phyloP scores from a whole-genome alignment of 1,284 basidiomycete species.

The Cystobasidiaceae sp. region DNA sequence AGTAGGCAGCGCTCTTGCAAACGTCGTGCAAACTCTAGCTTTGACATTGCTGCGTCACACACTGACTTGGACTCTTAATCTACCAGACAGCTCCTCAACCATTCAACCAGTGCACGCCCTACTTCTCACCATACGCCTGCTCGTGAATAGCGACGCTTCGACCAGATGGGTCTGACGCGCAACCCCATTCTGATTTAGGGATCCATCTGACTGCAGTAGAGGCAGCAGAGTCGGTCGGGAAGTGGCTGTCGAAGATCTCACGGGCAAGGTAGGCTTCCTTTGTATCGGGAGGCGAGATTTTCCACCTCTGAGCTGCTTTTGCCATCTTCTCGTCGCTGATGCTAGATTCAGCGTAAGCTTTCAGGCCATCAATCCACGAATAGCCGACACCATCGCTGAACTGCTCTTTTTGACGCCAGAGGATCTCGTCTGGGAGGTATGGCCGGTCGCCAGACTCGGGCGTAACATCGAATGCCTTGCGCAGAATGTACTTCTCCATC shows the following conservation, averaged over 20 bases:
- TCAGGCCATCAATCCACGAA: conserved; percentile 99
- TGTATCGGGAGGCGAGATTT: conserved; percentile 80
- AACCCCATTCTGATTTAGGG: conserved; percentile 94
- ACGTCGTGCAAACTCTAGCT: too few relatives aligned
- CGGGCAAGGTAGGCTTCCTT: conserved; percentile 97
- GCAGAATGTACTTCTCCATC: conserved; percentile 98
- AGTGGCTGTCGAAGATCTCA: conserved; percentile 83
- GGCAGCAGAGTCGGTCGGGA: conserved; percentile 80
- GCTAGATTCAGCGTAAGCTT: conserved; percentile 69
- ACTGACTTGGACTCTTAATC: neutral
- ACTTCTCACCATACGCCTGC: conserved; percentile 62
- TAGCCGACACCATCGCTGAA: conserved; percentile 99
- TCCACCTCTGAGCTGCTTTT: conserved; percentile 69
- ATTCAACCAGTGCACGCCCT: neutral
- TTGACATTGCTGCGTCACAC: too few relatives aligned
- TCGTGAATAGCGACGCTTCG: conserved; percentile 93
- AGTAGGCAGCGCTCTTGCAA: too few relatives aligned
- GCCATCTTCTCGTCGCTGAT: conserved; percentile 80
- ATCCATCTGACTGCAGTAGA: conserved; percentile 80
- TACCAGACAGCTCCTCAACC: neutral
- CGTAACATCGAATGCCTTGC: conserved; percentile 87
- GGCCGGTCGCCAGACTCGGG: conserved; percentile 80
- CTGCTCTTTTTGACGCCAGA: conserved; percentile 99
- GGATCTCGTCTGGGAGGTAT: conserved; percentile 87
- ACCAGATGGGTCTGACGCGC: conserved; percentile 87